Conservation (phyloP, 139 green algal genomes). For the Chlamydomonas schloesseri region DNA sequence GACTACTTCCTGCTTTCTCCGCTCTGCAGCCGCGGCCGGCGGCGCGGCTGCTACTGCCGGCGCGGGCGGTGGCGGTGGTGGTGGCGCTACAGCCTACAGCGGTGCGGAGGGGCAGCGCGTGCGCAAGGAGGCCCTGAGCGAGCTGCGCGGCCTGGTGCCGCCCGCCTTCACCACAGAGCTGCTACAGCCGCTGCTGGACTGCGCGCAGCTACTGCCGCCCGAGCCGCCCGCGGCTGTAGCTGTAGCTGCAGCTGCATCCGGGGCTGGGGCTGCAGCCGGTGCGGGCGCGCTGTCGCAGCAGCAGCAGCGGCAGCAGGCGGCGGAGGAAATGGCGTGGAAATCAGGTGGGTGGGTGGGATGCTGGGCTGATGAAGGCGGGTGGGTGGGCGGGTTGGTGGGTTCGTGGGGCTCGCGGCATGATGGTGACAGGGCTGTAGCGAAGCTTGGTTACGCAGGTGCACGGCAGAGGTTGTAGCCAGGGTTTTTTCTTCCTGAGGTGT, state of each 20-base stretch:
- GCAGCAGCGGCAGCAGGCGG: background rate
- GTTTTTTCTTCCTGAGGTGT: too few relatives aligned
- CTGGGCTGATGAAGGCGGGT: too few relatives aligned
- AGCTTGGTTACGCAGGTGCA: too few relatives aligned
- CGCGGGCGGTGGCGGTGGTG: too few relatives aligned
- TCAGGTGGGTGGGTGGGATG: constrained; percentile 33
- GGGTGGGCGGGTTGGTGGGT: too few relatives aligned
- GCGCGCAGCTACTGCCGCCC: constrained; percentile 34
- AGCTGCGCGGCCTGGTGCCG: constrained; percentile 64
- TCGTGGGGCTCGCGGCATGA: too few relatives aligned
- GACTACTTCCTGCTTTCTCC: too few relatives aligned
- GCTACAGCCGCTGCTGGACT: constrained; percentile 57
- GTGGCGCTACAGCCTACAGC: constrained; percentile 41
- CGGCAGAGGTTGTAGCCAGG: too few relatives aligned
- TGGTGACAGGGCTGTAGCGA: too few relatives aligned
- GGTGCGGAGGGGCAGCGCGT: constrained; percentile 53
- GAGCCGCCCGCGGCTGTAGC: constrained; percentile 40
- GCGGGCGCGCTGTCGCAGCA: background rate
- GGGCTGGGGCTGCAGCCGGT: constrained; percentile 47
- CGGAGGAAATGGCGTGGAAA: background rate
- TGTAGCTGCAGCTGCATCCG: background rate
- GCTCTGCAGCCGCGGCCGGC: background rate
- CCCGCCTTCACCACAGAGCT: constrained; percentile 53
- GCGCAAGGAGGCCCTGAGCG: constrained; percentile 54
- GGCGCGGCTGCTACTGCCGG: background rate